phyloP scores from a whole-genome alignment of 176 grass and related monocot genomes.

The Puccinellia tenuiflora region DNA sequence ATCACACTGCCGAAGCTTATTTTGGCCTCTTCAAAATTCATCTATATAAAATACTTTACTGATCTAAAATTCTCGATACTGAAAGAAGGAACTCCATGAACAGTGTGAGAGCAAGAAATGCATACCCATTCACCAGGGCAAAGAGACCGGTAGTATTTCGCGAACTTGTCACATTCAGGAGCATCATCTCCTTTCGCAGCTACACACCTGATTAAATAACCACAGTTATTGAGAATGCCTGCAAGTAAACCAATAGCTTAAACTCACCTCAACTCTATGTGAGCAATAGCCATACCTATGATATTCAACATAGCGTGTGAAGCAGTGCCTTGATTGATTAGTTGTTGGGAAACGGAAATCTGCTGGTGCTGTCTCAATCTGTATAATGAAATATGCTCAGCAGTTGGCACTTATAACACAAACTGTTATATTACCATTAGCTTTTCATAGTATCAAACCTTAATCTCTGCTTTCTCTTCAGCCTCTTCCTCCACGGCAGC shows the following conservation, averaged over 20 bases:
- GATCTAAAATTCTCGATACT: not conserved
- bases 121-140: constrained; percentile 88
- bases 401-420: not conserved
- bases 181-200: constrained; percentile 78
- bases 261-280: not conserved
- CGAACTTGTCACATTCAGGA: constrained; percentile 75
- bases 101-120: not conserved
- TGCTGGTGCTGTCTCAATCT: constrained; percentile 85
- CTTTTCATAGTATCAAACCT: constrained; percentile 17
- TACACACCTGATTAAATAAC: constrained; percentile 48
- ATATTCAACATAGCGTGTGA: constrained; percentile 89
- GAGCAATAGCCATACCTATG: constrained; percentile 46
- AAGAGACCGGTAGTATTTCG: constrained; percentile 74
- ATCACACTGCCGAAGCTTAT: not conserved
- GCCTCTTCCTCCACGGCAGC: constrained; percentile 30
- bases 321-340: constrained; percentile 88
- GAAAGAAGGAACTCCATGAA: not conserved
- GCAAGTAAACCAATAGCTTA: not conserved
- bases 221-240: not conserved
- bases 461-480: constrained; percentile 53
- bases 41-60: not conserved
- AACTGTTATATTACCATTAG: not conserved
- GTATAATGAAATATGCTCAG: constrained; percentile 16
- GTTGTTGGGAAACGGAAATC: constrained; percentile 89
- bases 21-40: not conserved